Evolutionary conservation across 768 basidiomycete genomes (phyloP), one percentile per base, ranked within the genome.

Genomic region (Russula earlei): DNA sequence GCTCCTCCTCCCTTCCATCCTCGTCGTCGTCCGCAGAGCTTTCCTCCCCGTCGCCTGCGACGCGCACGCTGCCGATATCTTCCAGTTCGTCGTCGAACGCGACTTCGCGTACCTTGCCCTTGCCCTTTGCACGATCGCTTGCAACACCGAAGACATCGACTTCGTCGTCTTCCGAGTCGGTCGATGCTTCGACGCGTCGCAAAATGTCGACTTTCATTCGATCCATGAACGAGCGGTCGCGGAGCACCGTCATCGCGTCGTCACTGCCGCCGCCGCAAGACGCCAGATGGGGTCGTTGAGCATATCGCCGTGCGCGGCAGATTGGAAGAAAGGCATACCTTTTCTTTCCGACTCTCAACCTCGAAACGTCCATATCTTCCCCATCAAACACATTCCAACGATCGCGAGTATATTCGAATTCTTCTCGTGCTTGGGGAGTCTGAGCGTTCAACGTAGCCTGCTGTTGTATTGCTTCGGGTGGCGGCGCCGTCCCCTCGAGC

Each of bases 171-270:
- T 78, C 75, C 3, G 52, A 49, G 43, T 79, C 80, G 0, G 77
- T 75, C 36, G 84, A 77, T 17, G 74, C 80, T 63, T 92, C 85
- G 0, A 81, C 84, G 4, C 86, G 77, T 25, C 88, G 79, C 14
- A 93, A 74, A 62, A 93, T 93, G 52, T 87, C 84, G 1, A 81
- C 81, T 64, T 94, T 92, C 80, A 93, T 85, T 61, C 84, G 71
- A 40, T 83, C 83, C n/a, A 80, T 74, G 64, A 79, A 78, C 1
- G 74, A 68, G 5, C 75, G 76, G 63, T 92, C 87, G 14, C 75
- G 74, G 8, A 82, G 66, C 14, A 80, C 63, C 17, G 66, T 64
- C n/a, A 64, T 61, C 14, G 71, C 72, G 27, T 81, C 76, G 33
- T 76, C 74, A 22, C 82, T 81, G 41, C 36, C n/a, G n/a, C n/a